A percentile compares a stretch with the other conserved stretches of the same genome.
phyloP scores from a whole-genome alignment of 2,329 filamentous ascomycete species.

The Lecanoromycetidae sp. region DNA sequence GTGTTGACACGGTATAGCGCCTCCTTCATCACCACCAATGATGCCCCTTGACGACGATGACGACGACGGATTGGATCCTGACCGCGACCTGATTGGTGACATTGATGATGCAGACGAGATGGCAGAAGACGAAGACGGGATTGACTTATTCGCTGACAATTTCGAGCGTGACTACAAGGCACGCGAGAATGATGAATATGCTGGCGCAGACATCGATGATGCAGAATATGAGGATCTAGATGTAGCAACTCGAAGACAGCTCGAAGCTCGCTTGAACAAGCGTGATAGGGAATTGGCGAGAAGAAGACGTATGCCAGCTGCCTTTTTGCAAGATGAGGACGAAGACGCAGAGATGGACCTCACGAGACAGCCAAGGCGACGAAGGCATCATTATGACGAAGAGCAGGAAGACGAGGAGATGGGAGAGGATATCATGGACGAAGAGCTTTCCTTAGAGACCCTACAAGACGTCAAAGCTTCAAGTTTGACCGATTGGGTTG shows the following conservation, averaged over 20 bases:
- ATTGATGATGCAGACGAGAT: slow-evolving; percentile 57
- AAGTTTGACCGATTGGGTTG: slow-evolving; percentile 90
- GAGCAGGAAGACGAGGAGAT: slow-evolving; percentile 80
- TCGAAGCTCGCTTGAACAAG: slow-evolving; percentile 50
- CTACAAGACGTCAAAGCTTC: slow-evolving; percentile 86
- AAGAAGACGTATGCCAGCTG: slow-evolving; percentile 47
- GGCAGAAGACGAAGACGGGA: slow-evolving; percentile 57
- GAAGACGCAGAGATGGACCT: slow-evolving; percentile 77
- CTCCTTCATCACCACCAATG: slow-evolving; percentile 51
- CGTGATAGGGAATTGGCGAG: slow-evolving; percentile 50
- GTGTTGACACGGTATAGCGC: slow-evolving; percentile 21
- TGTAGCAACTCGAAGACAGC: slow-evolving; percentile 44
- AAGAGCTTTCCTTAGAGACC: slow-evolving; percentile 84
- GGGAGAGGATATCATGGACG: slow-evolving; percentile 87
- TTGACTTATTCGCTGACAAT: slow-evolving; percentile 56
- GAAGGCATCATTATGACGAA: slow-evolving; percentile 86
- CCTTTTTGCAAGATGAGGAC: slow-evolving; percentile 60
- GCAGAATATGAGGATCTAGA: slow-evolving; percentile 53
- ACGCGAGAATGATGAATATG: slow-evolving; percentile 41
- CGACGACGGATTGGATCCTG: slow-evolving; percentile 32
- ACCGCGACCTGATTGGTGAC: slow-evolving; percentile 48
- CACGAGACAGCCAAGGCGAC: slow-evolving; percentile 70
- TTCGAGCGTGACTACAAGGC: slow-evolving; percentile 51
- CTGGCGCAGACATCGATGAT: slow-evolving; percentile 49
- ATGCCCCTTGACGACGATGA: slow-evolving; percentile 38